Evolutionary conservation across 345 rosid species (phyloP).

Genomic region (Iberis pinnata): DNA sequence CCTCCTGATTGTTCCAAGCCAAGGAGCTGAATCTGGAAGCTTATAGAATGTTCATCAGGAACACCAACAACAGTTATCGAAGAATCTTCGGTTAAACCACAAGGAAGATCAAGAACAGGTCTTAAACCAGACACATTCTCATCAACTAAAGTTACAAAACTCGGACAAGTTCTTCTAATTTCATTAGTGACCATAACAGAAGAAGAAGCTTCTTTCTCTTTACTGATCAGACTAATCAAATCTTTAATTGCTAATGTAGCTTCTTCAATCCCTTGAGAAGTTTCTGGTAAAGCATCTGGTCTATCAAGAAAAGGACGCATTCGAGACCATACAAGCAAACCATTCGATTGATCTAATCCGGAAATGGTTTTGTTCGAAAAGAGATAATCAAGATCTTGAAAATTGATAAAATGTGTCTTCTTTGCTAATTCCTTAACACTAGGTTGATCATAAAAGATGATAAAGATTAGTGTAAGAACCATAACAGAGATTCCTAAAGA

Average conservation of each 20-base stretch:
- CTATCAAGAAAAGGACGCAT: constrained; percentile 58
- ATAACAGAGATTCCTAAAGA: constrained; percentile 58
- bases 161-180: constrained; percentile 43
- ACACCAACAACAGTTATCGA: constrained; percentile 68
- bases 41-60: constrained; percentile 44
- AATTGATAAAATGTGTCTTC: constrained; percentile 38
- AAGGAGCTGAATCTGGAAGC: constrained; percentile 56
- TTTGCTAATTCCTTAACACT: constrained; percentile 19
- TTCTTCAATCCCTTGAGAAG: constrained; percentile 70
- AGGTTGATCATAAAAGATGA: constrained; percentile 38
- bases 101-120: constrained; percentile 54
- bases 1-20: constrained; percentile 46
- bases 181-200: constrained; percentile 14
- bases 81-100: constrained; percentile 74
- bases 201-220: constrained; percentile 30
- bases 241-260: constrained; percentile 61
- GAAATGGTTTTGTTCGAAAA: constrained; percentile 45
- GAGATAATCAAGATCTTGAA: constrained; percentile 50
- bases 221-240: constrained; percentile 32
- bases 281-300: constrained; percentile 69
- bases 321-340: constrained; percentile 58
- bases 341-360: constrained; percentile 25
- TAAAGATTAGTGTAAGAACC: constrained; percentile 48
- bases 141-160: constrained; percentile 36
- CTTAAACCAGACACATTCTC: constrained; percentile 27